phyloP scores from a whole-genome alignment of 805 yeast species.

The Schwanniomyces pseudopolymorphus region DNA sequence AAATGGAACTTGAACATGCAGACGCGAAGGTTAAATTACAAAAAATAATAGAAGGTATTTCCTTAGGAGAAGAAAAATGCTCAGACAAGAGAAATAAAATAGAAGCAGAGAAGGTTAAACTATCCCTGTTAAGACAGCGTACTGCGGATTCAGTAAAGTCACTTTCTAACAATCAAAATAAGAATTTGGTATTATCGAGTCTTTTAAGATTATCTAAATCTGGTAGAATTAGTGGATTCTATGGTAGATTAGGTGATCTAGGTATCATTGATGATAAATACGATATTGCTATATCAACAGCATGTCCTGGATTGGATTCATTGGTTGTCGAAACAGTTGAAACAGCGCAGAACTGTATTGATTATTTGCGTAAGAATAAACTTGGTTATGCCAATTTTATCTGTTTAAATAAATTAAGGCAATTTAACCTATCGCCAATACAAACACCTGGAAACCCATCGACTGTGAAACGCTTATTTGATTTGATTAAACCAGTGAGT shows the following conservation, averaged over 20 bases:
- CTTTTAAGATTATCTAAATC: slow-evolving; percentile 68
- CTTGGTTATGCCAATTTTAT: slow-evolving; percentile 90
- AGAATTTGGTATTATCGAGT: slow-evolving; percentile 69
- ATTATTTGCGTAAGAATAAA: slow-evolving; percentile 74
- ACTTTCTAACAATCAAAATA: slow-evolving; percentile 58
- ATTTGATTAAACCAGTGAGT: slow-evolving; percentile 69
- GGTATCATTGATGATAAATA: slow-evolving; percentile 88
- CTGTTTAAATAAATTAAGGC: slow-evolving; percentile 69
- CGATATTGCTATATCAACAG: slow-evolving; percentile 94
- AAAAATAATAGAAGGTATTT: slow-evolving; percentile 53
- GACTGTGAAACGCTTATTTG: slow-evolving; percentile 78
- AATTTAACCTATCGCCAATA: slow-evolving; percentile 56
- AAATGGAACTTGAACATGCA: slow-evolving; percentile 46
- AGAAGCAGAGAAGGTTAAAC: slow-evolving; percentile 51
- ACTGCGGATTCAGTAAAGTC: slow-evolving; percentile 66
- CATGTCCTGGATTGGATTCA: slow-evolving; percentile 87
- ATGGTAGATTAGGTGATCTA: slow-evolving; percentile 88
- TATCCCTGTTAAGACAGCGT: slow-evolving; percentile 57
- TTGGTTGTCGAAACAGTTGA: slow-evolving; percentile 84
- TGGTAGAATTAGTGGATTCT: slow-evolving; percentile 81
- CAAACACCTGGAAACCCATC: slow-evolving; percentile 64
- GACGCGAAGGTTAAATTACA: slow-evolving; percentile 49
- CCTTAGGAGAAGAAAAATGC: slow-evolving; percentile 58
- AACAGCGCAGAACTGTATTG: slow-evolving; percentile 64
- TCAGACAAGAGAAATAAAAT: slow-evolving; percentile 47